phyloP scores from a whole-genome alignment of 257 asterid genomes.

The Buddleja alternifolia region DNA sequence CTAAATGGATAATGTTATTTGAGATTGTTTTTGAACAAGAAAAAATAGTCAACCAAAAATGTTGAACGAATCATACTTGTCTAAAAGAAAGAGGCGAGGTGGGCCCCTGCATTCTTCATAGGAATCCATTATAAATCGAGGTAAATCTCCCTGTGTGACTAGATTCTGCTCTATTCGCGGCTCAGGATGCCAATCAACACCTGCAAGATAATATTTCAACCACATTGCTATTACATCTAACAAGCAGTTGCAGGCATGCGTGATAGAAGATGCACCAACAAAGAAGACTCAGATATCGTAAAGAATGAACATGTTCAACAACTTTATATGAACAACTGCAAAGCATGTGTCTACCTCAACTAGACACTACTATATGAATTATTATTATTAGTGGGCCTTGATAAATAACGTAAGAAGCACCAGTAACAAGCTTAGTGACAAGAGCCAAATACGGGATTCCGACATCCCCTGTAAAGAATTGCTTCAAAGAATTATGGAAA shows the following conservation, averaged over 20 bases:
- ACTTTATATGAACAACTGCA: too few relatives aligned
- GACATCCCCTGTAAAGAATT: too few relatives aligned
- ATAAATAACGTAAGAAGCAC: too few relatives aligned
- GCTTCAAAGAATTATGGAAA: too few relatives aligned
- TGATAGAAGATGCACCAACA: constrained; percentile 1
- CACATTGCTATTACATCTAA: constrained; percentile 20
- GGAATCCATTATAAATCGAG: constrained; percentile 94
- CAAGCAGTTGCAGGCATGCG: constrained; percentile 23
- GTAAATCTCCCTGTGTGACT: constrained; percentile 79
- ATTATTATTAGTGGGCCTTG: too few relatives aligned
- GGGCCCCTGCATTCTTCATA: constrained; percentile 98
- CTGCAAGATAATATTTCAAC: constrained; percentile 46
- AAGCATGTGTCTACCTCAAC: too few relatives aligned
- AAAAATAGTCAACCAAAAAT: constrained; percentile 4
- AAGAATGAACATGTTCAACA: constrained; percentile 12
- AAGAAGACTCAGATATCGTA: not conserved
- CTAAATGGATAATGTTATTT: constrained; percentile 39
- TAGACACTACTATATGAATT: too few relatives aligned
- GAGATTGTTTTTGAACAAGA: constrained; percentile 8
- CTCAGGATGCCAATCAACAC: constrained; percentile 90
- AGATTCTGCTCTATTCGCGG: constrained; percentile 60
- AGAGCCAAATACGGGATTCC: too few relatives aligned
- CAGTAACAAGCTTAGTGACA: too few relatives aligned
- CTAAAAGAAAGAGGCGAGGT: constrained; percentile 93
- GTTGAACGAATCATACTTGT: constrained; percentile 64